Evolutionary conservation across 2,329 filamentous ascomycete genomes (phyloP).

Genomic region (Neopestalotiopsis rosae): DNA sequence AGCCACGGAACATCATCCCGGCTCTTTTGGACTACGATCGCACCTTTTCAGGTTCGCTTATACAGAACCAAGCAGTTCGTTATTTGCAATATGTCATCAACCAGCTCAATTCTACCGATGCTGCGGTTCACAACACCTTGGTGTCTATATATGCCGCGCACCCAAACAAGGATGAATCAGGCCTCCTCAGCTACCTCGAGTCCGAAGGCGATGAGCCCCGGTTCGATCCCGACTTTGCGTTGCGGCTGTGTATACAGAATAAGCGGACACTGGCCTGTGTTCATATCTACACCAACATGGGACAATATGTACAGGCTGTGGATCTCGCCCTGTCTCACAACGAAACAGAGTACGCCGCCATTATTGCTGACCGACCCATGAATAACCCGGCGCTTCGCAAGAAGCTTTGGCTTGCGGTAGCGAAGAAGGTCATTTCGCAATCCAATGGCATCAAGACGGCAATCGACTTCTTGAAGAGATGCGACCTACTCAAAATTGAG

Average conservation of each 20-base stretch:
- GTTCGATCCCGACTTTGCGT: slow-evolving; percentile 95
- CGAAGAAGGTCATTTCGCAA: slow-evolving; percentile 89
- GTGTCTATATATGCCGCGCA: slow-evolving; percentile 95
- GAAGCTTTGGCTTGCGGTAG: slow-evolving; percentile 93
- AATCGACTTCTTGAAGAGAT: slow-evolving; percentile 90
- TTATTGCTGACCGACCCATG: slow-evolving; percentile 86
- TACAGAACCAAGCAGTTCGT: slow-evolving; percentile 87
- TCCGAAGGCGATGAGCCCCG: slow-evolving; percentile 84
- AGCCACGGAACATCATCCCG: slow-evolving; percentile 87
- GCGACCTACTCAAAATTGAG: slow-evolving; percentile 91
- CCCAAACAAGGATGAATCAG: slow-evolving; percentile 80
- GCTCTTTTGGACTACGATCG: slow-evolving; percentile 94
- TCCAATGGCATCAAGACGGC: slow-evolving; percentile 89
- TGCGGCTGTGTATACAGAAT: slow-evolving; percentile 93
- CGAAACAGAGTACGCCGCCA: slow-evolving; percentile 86
- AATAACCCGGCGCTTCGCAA: slow-evolving; percentile 83
- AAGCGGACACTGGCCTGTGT: slow-evolving; percentile 92
- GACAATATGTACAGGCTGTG: slow-evolving; percentile 90
- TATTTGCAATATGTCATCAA: slow-evolving; percentile 95
- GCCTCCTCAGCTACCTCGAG: slow-evolving; percentile 86
- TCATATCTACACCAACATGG: slow-evolving; percentile 97
- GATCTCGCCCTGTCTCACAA: slow-evolving; percentile 89
- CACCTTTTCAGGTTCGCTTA: slow-evolving; percentile 68
- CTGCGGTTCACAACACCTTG: slow-evolving; percentile 95
- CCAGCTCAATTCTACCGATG: slow-evolving; percentile 77